Evolutionary conservation across 306 rosid species (phyloP).

Genomic region (Ochetophila trinervis): DNA sequence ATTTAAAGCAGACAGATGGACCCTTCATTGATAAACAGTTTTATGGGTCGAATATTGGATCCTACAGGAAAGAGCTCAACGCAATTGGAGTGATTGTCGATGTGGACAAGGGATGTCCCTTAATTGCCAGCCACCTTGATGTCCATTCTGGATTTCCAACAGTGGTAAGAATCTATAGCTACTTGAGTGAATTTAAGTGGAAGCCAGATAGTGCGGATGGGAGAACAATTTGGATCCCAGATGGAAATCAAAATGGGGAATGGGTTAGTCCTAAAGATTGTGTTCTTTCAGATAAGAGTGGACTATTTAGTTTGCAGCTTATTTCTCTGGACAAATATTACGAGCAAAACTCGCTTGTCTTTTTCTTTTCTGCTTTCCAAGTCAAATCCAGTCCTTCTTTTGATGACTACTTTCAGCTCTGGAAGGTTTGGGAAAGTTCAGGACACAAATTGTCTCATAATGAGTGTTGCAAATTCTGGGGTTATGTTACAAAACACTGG

Average conservation of each 20-base stretch:
- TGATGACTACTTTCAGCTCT: conserved; percentile 53
- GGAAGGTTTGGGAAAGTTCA: conserved; percentile 69
- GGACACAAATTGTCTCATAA: conserved; percentile 30
- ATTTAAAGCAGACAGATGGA: conserved; percentile 49
- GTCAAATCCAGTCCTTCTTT: conserved; percentile 41
- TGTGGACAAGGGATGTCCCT: conserved; percentile 31
- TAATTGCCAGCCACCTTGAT: conserved; percentile 46
- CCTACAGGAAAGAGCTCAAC: conserved; percentile 46
- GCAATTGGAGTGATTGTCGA: conserved; percentile 52
- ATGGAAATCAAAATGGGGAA: conserved; percentile 28
- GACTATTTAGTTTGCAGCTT: conserved; percentile 48
- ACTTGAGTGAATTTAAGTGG: conserved; percentile 44
- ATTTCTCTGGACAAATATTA: conserved; percentile 41
- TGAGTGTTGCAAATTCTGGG: conserved; percentile 65
- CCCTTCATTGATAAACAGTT: conserved; percentile 60
- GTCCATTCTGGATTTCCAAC: conserved; percentile 25
- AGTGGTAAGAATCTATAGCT: conserved; percentile 41
- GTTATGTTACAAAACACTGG: conserved; percentile 38
- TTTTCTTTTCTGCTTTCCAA: conserved; percentile 41
- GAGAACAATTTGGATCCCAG: conserved; percentile 55
- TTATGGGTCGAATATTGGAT: conserved; percentile 42
- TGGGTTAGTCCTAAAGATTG: conserved; percentile 52
- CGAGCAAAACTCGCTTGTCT: conserved; percentile 26
- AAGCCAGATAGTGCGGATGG: conserved; percentile 34
- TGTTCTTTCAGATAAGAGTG: conserved; percentile 46